Evolutionary conservation across 352 stramenopile species (phyloP).

Genomic region (Pythium angustatum): DNA sequence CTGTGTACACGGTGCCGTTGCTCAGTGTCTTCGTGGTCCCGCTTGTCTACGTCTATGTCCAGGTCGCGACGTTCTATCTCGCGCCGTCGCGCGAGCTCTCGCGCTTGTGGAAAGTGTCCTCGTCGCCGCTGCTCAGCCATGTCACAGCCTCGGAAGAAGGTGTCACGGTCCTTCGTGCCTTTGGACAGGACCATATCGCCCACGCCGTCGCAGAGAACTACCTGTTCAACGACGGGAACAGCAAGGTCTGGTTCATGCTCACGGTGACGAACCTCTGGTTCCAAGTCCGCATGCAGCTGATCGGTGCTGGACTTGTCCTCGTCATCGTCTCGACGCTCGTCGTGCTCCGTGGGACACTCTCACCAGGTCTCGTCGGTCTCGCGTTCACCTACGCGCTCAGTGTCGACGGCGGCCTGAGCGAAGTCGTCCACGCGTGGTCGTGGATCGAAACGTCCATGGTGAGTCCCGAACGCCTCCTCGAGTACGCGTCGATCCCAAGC

Average conservation of each 20-base stretch:
- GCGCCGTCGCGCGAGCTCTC: conserved; percentile 27
- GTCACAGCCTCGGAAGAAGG: conserved; percentile 32
- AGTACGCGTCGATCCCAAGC: conserved; percentile 10
- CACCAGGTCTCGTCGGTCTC: conserved; percentile 50
- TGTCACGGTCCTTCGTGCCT: conserved; percentile 33
- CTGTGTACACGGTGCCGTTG: conserved; percentile 36
- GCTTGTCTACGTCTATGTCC: conserved; percentile 56
- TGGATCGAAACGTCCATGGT: conserved; percentile 66
- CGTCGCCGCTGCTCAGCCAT: conserved; percentile 38
- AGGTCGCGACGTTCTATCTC: conserved; percentile 25
- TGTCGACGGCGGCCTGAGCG: conserved; percentile 56
- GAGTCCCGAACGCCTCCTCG: conserved; percentile 22
- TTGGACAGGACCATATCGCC: conserved; percentile 20
- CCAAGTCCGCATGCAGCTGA: conserved; percentile 28
- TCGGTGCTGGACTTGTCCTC: conserved; percentile 8
- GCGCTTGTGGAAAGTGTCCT: conserved; percentile 32
- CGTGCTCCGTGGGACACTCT: conserved; percentile 20
- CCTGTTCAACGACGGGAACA: conserved; percentile 27
- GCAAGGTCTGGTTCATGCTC: conserved; percentile 18
- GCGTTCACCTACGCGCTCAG: conserved; percentile 79
- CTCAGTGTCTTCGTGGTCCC: conserved; percentile 66
- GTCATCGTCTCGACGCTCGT: conserved; percentile 29
- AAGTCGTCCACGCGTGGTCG: conserved; percentile 30
- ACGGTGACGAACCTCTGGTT: conserved; percentile 28
- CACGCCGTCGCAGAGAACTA: conserved; percentile 23